Conservation (phyloP, 2,329 filamentous ascomycete species). For the Colletotrichum cuscutae region DNA sequence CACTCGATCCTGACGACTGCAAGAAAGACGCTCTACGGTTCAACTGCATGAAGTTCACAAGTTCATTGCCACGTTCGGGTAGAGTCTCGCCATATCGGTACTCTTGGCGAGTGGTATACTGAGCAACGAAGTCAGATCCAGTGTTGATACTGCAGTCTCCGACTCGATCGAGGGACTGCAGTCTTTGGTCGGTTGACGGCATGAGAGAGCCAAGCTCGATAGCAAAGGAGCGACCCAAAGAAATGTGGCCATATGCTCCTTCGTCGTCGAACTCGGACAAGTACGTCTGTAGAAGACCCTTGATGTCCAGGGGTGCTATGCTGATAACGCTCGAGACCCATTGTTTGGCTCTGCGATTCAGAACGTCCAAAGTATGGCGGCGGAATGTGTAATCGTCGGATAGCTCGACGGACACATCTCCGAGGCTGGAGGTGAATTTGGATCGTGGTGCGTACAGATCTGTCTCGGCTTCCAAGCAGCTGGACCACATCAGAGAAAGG, state of each 20-base stretch:
- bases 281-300: slow-evolving; percentile 95
- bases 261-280: slow-evolving; percentile 95
- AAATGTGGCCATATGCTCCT: slow-evolving; percentile 89
- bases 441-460: slow-evolving; percentile 92
- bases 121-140: slow-evolving; percentile 94
- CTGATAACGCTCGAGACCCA: slow-evolving; percentile 88
- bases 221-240: slow-evolving; percentile 92
- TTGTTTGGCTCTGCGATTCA: slow-evolving; percentile 79
- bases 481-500: slow-evolving; percentile 92
- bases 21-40: slow-evolving; percentile 64
- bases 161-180: slow-evolving; percentile 82
- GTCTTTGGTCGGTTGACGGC: slow-evolving; percentile 84
- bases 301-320: slow-evolving; percentile 90
- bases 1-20: slow-evolving; percentile 59
- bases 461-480: slow-evolving; percentile 92
- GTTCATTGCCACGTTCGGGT: slow-evolving; percentile 74
- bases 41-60: slow-evolving; percentile 69
- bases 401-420: slow-evolving; percentile 85
- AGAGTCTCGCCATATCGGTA: slow-evolving; percentile 88
- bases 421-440: slow-evolving; percentile 80
- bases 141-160: slow-evolving; percentile 85
- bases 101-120: slow-evolving; percentile 96
- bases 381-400: slow-evolving; percentile 92
- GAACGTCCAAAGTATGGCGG: slow-evolving; percentile 78
- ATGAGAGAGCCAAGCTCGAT: slow-evolving; percentile 91